Conservation (phyloP, 306 rosid genomes). For the Dalbergia oliveri region DNA sequence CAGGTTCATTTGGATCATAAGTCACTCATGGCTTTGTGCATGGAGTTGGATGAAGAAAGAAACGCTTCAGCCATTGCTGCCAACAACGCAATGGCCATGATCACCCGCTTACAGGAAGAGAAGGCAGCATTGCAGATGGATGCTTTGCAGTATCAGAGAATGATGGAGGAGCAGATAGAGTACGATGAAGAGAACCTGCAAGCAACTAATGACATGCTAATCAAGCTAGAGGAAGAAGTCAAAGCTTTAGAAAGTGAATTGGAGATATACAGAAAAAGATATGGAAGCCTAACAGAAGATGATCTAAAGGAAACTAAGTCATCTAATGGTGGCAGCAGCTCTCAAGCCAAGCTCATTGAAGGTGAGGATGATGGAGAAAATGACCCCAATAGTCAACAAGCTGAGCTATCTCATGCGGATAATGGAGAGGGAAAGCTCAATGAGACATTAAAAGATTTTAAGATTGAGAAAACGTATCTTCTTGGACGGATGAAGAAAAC, state of each 20-base stretch:
- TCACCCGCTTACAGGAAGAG: conserved; percentile 88
- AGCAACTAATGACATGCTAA: conserved; percentile 73
- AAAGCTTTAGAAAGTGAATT: conserved; percentile 70
- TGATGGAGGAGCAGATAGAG: conserved; percentile 98
- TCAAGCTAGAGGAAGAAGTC: conserved; percentile 76
- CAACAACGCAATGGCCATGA: conserved; percentile 99
- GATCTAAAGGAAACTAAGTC: conserved; percentile 34
- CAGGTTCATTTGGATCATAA: conserved; percentile 84
- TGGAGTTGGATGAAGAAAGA: conserved; percentile 97
- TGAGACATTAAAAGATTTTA: conserved; percentile 54
- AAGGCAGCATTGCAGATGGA: conserved; percentile 98
- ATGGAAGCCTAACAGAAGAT: conserved; percentile 65
- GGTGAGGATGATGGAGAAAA: conserved; percentile 48
- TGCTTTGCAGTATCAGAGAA: conserved; percentile 93
- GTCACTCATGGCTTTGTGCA: conserved; percentile 81
- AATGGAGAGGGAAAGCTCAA: conserved; percentile 44
- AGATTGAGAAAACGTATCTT: conserved; percentile 60
- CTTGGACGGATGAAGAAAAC: conserved; percentile 65
- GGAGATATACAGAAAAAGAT: conserved; percentile 65
- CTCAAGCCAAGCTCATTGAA: conserved; percentile 43
- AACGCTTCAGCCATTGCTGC: conserved; percentile 96
- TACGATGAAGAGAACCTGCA: conserved; percentile 91
- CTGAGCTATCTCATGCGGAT: conserved; percentile 37
- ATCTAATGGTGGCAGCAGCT: conserved; percentile 32
- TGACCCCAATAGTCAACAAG: conserved; percentile 44